Evolutionary conservation across 352 stramenopile species (phyloP).

Genomic region (Peronospora destructor): DNA sequence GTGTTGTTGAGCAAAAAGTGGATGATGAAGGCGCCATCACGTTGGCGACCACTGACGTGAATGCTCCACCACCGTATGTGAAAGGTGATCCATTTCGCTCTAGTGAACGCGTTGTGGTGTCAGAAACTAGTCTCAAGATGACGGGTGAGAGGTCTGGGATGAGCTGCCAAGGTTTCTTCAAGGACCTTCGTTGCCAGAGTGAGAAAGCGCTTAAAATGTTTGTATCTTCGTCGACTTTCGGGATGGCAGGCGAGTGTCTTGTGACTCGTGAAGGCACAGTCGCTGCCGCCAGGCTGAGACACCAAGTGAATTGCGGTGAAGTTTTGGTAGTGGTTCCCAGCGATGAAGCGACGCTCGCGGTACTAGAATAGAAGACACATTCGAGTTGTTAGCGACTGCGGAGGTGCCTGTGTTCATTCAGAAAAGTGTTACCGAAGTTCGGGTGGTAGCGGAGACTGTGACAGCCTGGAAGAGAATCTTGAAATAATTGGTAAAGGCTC

Average conservation of each 20-base stretch:
- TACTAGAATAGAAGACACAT: constrained; percentile 35
- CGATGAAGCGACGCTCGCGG: constrained; percentile 25
- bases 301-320: constrained; percentile 44
- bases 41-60: constrained; percentile 62
- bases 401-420: constrained; percentile 48
- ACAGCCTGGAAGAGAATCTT: constrained; percentile 42
- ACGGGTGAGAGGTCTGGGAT: constrained; percentile 2
- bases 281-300: constrained; percentile 39
- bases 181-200: constrained; percentile 51
- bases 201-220: constrained; percentile 56
- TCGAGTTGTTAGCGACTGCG: constrained; percentile 37
- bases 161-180: constrained; percentile 38
- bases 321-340: constrained; percentile 50
- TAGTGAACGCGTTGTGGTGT: constrained; percentile 39
- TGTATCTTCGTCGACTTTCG: constrained; percentile 31
- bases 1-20: constrained; percentile 83
- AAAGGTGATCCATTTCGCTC: constrained; percentile 56
- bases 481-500: constrained; percentile 19
- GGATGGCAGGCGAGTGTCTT: constrained; percentile 16
- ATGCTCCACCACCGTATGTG: constrained; percentile 59
- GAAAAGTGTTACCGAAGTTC: constrained; percentile 43
- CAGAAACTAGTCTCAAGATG: not conserved
- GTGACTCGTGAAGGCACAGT: constrained; percentile 39
- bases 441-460: constrained; percentile 36
- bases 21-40: constrained; percentile 53